Base-by-base conservation (phyloP, 2,329 filamentous ascomycete genomes). In the Talaromyces sp. region DNA sequence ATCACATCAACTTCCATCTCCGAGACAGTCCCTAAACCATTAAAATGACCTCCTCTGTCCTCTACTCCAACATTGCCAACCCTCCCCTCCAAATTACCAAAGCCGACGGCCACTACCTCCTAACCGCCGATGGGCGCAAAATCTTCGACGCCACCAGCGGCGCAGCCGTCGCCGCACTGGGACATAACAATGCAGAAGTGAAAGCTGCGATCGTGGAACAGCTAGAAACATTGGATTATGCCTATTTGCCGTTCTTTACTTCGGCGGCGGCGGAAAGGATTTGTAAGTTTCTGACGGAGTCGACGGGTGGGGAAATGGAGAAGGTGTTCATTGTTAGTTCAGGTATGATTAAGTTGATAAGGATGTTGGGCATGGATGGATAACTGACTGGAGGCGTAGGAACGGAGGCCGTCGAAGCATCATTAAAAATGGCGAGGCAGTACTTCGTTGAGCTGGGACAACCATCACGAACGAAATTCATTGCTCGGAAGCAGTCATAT, bases 111-210 rank as follows among this genome's bases (percentile, higher is more conserved):
- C 53, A 56, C 31, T 56, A 56, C 19, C 31, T 56, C 11, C 15
- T 56, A 5, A 38, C 53, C 17, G 76, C 76, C 59, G 78, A 80
- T 69, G 87, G 87, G 5, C 53, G 29, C 2, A 79, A 83, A 38
- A 93, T 49, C 82, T 92, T 56, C 11, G 91, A 94, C 74, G 88
- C 86, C 1, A 89, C 88, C 51, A 85, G 88, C 38, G 91, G 91
- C 11, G 88, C 91, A 2, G 89, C 88, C 27, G 90, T 92, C 1
- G 82, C 87, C n/a, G 88, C 86, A 72, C 79, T 93, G 6, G 91
- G 91, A 4, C 87, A 91, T 70, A 86, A 85, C 38, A 84, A 88
- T 61, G 69, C 79, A 36, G 82, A 88, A 40, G 85, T 93, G 5
- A 80, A 82, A 22, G 78, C 83, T 2, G 90, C 88, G 1, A 83